Base-by-base conservation (phyloP, 2,329 filamentous ascomycete species). In the Alternaria burnsii region DNA sequence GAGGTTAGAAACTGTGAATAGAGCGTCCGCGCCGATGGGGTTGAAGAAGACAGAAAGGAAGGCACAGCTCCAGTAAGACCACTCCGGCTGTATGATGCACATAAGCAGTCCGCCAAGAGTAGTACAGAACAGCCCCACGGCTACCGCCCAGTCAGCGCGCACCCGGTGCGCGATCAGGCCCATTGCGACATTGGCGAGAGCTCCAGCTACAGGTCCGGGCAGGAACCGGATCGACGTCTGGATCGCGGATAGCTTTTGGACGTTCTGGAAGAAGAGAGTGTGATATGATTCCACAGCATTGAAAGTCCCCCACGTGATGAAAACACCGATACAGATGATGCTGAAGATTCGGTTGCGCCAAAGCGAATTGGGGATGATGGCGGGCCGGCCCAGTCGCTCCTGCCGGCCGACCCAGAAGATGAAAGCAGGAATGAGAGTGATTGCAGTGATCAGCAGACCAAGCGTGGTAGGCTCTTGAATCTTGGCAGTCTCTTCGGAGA, bases 351-450 rank as follows among this genome's bases (percentile, higher is more conserved):
- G 71, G 44, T 87, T 88, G n/a, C 76, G 81, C 88, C 88, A 90
- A 0, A 90, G 75, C 0, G 82, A 83, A 70, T 89, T 89, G 0
- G 88, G 88, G 22, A 90, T 88, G 8, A 90, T 71, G 0, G 86
- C 86, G 12, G 86, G 83, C 3, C 78, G 79, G 10, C 79, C 78
- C 0, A 72, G 68, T 11, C 74, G 77, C 48, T 84, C 82, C 50
- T 84, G 85, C 4, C 78, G 77, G 11, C 80, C 79, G 48, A 87
- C 82, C 87, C 87, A 89, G 10, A 77, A 69, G 43, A 84, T 75
- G 68, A 89, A 89, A 0, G 75, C 67, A 0, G 83, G 82, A 3
- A 87, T 71, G 2, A 82, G 65, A 3, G 78, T 63, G 2, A 82
- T 61, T 4, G 81, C 80, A 3, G 85, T 54, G 2, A 76, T 75